Evolutionary conservation across 768 basidiomycete genomes (phyloP).

Genomic region (Multifurca ochricompacta): DNA sequence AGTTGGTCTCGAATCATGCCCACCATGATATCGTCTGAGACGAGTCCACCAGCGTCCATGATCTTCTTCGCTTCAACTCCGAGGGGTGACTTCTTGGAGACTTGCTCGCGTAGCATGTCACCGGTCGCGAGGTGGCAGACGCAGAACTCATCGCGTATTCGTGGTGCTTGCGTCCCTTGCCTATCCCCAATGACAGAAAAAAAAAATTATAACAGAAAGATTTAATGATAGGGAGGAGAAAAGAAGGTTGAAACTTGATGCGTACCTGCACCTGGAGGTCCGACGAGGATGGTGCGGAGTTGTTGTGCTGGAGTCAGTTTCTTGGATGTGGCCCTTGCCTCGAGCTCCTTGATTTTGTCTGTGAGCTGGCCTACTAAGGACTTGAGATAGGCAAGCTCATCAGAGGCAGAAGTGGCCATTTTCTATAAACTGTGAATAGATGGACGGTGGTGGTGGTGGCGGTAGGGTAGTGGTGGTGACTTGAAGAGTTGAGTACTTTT

Average conservation of each 20-base stretch:
- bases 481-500: background rate
- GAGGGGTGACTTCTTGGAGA: slow-evolving; percentile 75
- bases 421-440: slow-evolving; percentile 6
- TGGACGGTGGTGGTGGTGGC: background rate
- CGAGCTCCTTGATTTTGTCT: slow-evolving; percentile 77
- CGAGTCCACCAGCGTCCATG: slow-evolving; percentile 95
- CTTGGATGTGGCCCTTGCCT: slow-evolving; percentile 47
- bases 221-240: background rate
- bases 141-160: slow-evolving; percentile 86
- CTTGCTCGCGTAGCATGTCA: slow-evolving; percentile 97
- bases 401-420: slow-evolving; percentile 52
- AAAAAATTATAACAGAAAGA: background rate
- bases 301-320: slow-evolving; percentile 59
- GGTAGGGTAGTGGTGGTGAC: background rate
- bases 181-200: slow-evolving; percentile 33
- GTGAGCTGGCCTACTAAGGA: slow-evolving; percentile 82
- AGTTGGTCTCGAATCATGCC: slow-evolving; percentile 96
- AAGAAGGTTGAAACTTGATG: slow-evolving; percentile 15
- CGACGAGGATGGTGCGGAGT: slow-evolving; percentile 86
- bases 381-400: slow-evolving; percentile 95
- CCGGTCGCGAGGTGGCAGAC: slow-evolving; percentile 98
- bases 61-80: slow-evolving; percentile 94
- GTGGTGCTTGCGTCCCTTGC: slow-evolving; percentile 99
- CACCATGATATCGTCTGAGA: slow-evolving; percentile 95
- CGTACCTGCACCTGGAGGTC: slow-evolving; percentile 95